Percentiles rank a stretch among this genome's conserved stretches.
Evolutionary conservation across 306 rosid species (phyloP).

Genomic region (Ceratonia siliqua): DNA sequence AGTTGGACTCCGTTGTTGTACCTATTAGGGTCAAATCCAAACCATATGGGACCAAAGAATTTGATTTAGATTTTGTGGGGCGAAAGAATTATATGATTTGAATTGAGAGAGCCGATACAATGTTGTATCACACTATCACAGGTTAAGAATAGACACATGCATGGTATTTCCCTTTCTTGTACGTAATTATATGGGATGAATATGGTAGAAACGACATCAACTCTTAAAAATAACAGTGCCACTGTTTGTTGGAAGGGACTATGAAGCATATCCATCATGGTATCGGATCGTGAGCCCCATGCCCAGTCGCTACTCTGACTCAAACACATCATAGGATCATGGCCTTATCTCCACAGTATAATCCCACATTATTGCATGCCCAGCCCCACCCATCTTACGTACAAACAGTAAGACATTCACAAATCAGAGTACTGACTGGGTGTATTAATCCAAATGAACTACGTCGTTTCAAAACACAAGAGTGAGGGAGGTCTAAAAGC

Average conservation of each 20-base stretch:
- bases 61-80: slow-evolving; percentile 17
- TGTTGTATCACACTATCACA: too few species aligned
- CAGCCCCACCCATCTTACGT: too few species aligned
- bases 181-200: slow-evolving; percentile 4
- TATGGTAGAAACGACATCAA: background rate
- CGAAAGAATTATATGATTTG: background rate
- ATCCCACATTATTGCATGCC: too few species aligned
- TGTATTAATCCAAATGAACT: background rate
- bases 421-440: too few species aligned
- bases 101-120: background rate
- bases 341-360: too few species aligned
- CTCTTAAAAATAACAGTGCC: too few species aligned
- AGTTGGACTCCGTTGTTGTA: background rate
- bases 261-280: too few species aligned
- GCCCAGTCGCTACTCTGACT: too few species aligned
- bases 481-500: too few species aligned
- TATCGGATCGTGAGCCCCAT: too few species aligned
- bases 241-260: too few species aligned
- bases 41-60: slow-evolving; percentile 26
- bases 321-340: too few species aligned
- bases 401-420: background rate
- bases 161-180: slow-evolving; percentile 17
- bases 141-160: slow-evolving; percentile 31
- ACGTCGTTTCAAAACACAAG: background rate
- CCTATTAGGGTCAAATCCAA: slow-evolving; percentile 11